A percentile compares a stretch with the other conserved stretches of the same genome.
These are phyloP conservation scores for Pseudonectria buxi DNA, from an alignment of 2,329 filamentous ascomycete species.

Conservation along the genomic window DNA sequence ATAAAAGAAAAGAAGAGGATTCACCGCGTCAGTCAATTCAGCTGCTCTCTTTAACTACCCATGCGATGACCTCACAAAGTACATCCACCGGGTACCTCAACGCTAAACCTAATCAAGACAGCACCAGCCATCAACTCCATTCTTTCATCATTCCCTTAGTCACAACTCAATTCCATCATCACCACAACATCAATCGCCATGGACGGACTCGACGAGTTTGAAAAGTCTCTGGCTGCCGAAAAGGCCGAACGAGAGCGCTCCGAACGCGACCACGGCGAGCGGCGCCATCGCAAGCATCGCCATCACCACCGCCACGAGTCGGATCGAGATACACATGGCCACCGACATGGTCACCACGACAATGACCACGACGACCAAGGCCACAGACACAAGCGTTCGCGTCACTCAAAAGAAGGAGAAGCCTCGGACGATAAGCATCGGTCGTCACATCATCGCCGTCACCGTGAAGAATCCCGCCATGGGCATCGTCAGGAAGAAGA, in stretches of 20 bases:
- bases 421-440: conserved; percentile 22
- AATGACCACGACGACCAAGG: conserved; percentile 38
- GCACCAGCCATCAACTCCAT: no score
- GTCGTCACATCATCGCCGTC: no score
- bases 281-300: conserved; percentile 36
- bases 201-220: conserved; percentile 64
- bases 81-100: no score
- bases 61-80: no score
- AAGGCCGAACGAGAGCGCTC: conserved; percentile 46
- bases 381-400: conserved; percentile 58
- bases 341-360: conserved; percentile 28
- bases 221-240: conserved; percentile 64
- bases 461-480: conserved; percentile 24
- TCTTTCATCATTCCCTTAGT: no score
- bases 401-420: conserved; percentile 42
- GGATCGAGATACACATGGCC: conserved; percentile 24
- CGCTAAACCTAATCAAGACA: no score
- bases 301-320: conserved; percentile 40
- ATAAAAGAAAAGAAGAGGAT: no score
- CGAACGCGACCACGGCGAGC: conserved; percentile 39
- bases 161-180: no score
- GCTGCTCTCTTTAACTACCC: no score
- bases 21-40: no score
- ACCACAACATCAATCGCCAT: conserved; percentile 23
- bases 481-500: conserved; percentile 12